Percentiles rank a stretch among this genome's conserved stretches.
Conservation (phyloP, 2,329 filamentous ascomycete genomes). For the Penicillium brasilianum region DNA sequence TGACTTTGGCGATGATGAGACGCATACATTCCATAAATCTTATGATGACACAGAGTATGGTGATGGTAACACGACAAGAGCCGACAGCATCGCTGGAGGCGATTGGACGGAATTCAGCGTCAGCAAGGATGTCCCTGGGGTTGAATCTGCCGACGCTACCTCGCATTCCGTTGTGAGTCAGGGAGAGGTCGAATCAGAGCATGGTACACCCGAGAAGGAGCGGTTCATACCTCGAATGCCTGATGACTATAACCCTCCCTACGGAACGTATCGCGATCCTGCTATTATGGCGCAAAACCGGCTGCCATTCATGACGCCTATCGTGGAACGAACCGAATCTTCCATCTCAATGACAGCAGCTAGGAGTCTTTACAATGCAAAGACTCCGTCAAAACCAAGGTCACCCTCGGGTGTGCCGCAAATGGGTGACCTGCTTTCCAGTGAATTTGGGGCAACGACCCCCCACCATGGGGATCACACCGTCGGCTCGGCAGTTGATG, state of each 20-base stretch:
- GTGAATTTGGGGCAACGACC: conserved; percentile 71
- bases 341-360: conserved; percentile 69
- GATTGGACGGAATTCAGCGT: conserved; percentile 90
- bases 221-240: conserved; percentile 69
- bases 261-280: conserved; percentile 79
- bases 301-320: conserved; percentile 97
- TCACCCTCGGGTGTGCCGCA: conserved; percentile 38
- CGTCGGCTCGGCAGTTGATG: conserved; percentile 36
- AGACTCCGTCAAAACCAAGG: conserved; percentile 73
- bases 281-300: conserved; percentile 83
- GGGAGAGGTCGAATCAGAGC: conserved; percentile 37
- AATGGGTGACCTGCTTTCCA: conserved; percentile 63
- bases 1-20: conserved; percentile 68
- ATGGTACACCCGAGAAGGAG: conserved; percentile 47
- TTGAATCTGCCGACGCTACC: conserved; percentile 33
- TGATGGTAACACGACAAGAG: conserved; percentile 46
- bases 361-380: conserved; percentile 66
- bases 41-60: conserved; percentile 53
- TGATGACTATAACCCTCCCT: conserved; percentile 82
- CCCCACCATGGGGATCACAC: conserved; percentile 57
- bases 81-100: conserved; percentile 64
- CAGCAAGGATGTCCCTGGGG: conserved; percentile 68
- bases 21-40: conserved; percentile 42
- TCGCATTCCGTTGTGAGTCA: conserved; percentile 29
- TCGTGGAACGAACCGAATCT: conserved; percentile 91